Evolutionary conservation across 176 grass and related monocot species (phyloP), one percentile per base, ranked within the genome.

Genomic region (Ampelocalamus luodianensis): DNA sequence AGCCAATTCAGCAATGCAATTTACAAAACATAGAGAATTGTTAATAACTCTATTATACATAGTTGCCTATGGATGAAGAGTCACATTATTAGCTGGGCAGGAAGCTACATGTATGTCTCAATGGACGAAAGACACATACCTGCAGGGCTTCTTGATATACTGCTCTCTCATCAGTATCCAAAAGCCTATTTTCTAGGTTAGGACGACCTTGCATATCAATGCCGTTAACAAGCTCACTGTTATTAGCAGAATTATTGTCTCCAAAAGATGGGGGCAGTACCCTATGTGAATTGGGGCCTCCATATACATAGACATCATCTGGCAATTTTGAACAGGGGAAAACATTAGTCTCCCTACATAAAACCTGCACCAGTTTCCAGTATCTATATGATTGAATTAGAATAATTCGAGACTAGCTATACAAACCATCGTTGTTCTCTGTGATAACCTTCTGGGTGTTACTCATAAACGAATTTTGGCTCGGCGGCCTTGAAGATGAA

Each of bases 71-170:
- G 38, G 4, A 83, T 62, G 22, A 46, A 85, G 38, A 10, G 0
- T 48, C 16, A 85, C 11, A 59, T 44, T 85, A 82, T 70, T 85
- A 83, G 50, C n/a, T 85, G 60, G 23, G 63, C 40, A 67, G 51
- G 27, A 79, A 79, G 26, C 51, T 55, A 82, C 69, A 82, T 67
- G 53, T 62, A 56, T 55, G 8, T 64, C 8, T 70, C 42, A 64
- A 74, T 44, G 53, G 65, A 59, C 51, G 6, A 77, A 80, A 51
- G 50, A 83, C 87, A 40, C 61, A 61, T 93, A 96, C 97, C 93
- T 96, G 97, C 63, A 99, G 84, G 11, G 96, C 96, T 94, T 99
- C 90, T 71, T 92, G 93, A 89, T 92, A 99, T 86, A 99, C 88
- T 6, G 86, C 80, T 67, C 93, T 90, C 81, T 99, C 97, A 39